Evolutionary conservation across 1,284 basidiomycete genomes (phyloP).

Genomic region (Grifola frondosa): DNA sequence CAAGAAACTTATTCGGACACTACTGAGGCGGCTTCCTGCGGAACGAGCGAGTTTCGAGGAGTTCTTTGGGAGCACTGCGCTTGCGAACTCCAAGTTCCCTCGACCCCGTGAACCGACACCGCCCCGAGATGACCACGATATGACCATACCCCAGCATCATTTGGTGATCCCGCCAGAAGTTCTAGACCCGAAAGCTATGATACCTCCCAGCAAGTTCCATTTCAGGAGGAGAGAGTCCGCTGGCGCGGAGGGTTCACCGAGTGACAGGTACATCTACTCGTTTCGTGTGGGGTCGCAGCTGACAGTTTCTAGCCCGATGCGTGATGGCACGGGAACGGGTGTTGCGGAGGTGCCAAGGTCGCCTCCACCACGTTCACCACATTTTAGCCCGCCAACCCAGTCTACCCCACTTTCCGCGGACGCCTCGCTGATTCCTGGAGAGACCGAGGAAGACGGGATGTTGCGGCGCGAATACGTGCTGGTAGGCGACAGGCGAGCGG

Average conservation of each 20-base stretch:
- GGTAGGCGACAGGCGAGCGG: slow-evolving; percentile 70
- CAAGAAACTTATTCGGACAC: slow-evolving; percentile 81
- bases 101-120: slow-evolving; percentile 32
- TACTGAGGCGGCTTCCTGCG: slow-evolving; percentile 83
- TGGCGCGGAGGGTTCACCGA: slow-evolving; percentile 4
- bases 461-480: slow-evolving; percentile 77
- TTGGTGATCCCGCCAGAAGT: slow-evolving; percentile 72
- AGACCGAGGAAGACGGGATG: slow-evolving; percentile 76
- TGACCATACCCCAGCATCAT: slow-evolving; percentile 60
- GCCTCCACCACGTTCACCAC: slow-evolving; percentile 10
- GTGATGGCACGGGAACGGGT: too few species aligned
- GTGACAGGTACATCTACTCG: slow-evolving; percentile 9
- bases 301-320: too few species aligned
- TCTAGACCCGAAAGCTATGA: slow-evolving; percentile 72
- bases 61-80: slow-evolving; percentile 84
- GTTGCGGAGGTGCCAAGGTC: slow-evolving; percentile 10
- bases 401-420: slow-evolving; percentile 52
- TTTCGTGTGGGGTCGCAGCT: too few species aligned
- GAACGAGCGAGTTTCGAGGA: slow-evolving; percentile 91
- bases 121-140: slow-evolving; percentile 29
- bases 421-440: slow-evolving; percentile 73
- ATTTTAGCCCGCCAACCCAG: slow-evolving; percentile 10
- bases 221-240: slow-evolving; percentile 46
- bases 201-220: slow-evolving; percentile 75
- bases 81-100: slow-evolving; percentile 79